phyloP scores from a whole-genome alignment of 352 stramenopile species.

The Pythium grandisporangium region DNA sequence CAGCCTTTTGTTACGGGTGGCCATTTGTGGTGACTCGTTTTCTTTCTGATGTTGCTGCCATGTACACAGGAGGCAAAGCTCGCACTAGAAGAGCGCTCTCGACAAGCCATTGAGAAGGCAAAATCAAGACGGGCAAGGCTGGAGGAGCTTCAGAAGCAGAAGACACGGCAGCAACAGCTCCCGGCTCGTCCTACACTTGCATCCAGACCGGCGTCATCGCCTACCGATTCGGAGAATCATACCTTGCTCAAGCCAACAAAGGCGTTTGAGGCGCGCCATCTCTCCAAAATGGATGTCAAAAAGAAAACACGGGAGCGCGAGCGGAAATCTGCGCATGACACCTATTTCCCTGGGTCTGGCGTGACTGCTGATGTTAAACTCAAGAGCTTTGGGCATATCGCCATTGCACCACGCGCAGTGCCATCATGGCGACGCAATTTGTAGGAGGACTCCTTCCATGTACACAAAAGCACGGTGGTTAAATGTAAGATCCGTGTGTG shows the following conservation, averaged over 20 bases:
- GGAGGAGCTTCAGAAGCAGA: slow-evolving; percentile 26
- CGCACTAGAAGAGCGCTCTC: slow-evolving; percentile 36
- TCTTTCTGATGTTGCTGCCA: too few species aligned
- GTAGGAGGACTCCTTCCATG: slow-evolving; percentile 10
- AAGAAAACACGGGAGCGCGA: slow-evolving; percentile 20
- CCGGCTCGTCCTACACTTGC: slow-evolving; percentile 28
- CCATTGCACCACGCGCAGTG: slow-evolving; percentile 49
- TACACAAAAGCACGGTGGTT: too few species aligned
- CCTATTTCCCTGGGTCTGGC: slow-evolving; percentile 34
- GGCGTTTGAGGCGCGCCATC: slow-evolving; percentile 33
- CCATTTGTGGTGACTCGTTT: too few species aligned
- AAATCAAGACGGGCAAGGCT: slow-evolving; percentile 40
- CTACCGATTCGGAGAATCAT: background rate
- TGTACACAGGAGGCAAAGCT: slow-evolving; percentile 24
- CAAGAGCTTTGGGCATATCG: slow-evolving; percentile 60
- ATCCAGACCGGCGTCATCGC: slow-evolving; percentile 1
- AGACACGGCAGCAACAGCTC: slow-evolving; percentile 22
- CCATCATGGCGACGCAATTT: slow-evolving; percentile 53
- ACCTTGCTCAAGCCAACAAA: slow-evolving; percentile 22
- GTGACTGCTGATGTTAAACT: slow-evolving; percentile 43
- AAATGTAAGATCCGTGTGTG: too few species aligned
- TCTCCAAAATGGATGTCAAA: slow-evolving; percentile 38
- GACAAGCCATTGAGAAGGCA: slow-evolving; percentile 41
- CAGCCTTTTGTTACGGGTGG: too few species aligned
- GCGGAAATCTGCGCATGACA: slow-evolving; percentile 40